Base-by-base conservation (phyloP, 2,329 filamentous ascomycete species). In the Talaromyces funiculosus region DNA sequence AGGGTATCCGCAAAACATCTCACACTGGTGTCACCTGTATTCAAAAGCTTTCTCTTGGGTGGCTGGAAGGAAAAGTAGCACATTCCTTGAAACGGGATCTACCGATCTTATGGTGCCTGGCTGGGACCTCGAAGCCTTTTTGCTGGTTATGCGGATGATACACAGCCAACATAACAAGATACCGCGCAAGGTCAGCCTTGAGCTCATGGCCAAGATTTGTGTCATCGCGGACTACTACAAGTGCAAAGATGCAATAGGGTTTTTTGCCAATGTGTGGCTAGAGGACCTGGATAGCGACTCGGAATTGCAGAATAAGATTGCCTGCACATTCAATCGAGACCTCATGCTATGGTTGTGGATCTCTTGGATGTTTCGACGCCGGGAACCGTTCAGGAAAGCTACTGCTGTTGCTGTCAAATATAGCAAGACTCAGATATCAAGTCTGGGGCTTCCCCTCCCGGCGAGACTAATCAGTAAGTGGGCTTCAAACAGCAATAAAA, bases 1-100 rank as follows among this genome's bases (percentile, higher is more conserved):
- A 64, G 63, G 49, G 67, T 69, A 29, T 69, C 68, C 8, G 65
- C 67, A 0, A 68, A 67, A 10, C 67, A 69, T 59, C 53, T 69
- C 16, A 65, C 53, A 0, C 60, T 69, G 9, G 63, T 59, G 1
- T 70, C 67, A 0, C 53, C 67, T 4, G 61, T 67, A 2, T 67
- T 69, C 47, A 66, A 64, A 38, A 63, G 38, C n/a, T 43, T 61
- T 1, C 56, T 70, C 0, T 57, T 22, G n/a, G 65, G 65, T 10
- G 54, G 40, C 12, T 69, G 66, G 66, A 66, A 66, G 16, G 67
- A 69, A n/a, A 42, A 63, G 62, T 8, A 16, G 43, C 18, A 62
- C 53, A 12, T 62, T 61, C 33, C 33, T 59, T 4, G 14, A 59
- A 1, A 63, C 64, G 42, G 63, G 66, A 6, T 64, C 62, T 22